Base-by-base conservation (phyloP, 305 asterid genomes). In the Ajuga reptans region DNA sequence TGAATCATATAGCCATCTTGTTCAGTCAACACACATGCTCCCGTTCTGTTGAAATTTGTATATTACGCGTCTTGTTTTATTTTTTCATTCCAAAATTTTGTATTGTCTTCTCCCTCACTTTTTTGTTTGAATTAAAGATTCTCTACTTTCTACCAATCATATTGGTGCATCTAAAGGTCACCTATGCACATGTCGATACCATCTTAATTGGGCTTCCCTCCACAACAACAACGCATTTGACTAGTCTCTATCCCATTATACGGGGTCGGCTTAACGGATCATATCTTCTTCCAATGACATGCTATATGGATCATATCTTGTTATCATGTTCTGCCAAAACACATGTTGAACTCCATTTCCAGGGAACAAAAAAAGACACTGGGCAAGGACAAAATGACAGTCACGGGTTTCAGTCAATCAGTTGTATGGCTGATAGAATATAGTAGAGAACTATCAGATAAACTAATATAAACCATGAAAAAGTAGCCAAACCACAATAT, bases 381-480 rank as follows among this genome's bases (percentile, higher is more conserved):
- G 47, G 42, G 47, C 71, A 71, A 33, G 55, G 53, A 15, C 50
- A 68, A 47, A 10, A 41, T 54, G 42, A 39, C 76, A 61, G 6
- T 56, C 68, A 42, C 54, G 39, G 46, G 52, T 29, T 69, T 34
- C 53, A 58, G 34, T n/a, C 49, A 24, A 69, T 33, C 33, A 56
- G 56, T 36, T 24, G 14, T 10, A 57, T 15, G 52, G 27, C 66
- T 57, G 50, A 31, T 63, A 56, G 52, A 50, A 54, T 57, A 63
- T 33, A 52, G 39, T 42, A 74, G 51, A 43, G 24, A 61, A 69
- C 34, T 63, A 46, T 42, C 8, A 15, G 43, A 63, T 11, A 37
- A 75, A 27, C 62, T 63, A 11, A 70, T 36, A 34, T 27, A 52
- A 34, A 77, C 59, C 64, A 29, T 54, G 51, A 64, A 58, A 51